phyloP scores from a whole-genome alignment of 805 yeast species.

The Candida incommunis region DNA sequence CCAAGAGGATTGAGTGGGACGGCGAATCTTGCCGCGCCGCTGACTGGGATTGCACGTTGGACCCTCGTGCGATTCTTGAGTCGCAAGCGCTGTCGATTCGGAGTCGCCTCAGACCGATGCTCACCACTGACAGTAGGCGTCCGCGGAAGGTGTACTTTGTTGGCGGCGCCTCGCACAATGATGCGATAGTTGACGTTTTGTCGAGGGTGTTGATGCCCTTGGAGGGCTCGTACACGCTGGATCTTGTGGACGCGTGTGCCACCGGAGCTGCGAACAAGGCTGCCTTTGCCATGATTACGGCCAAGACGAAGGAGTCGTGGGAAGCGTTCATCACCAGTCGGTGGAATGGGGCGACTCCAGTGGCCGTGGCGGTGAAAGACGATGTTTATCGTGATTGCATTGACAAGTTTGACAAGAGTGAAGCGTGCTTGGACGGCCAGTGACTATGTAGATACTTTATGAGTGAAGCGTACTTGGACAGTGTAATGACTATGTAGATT shows the following conservation, averaged over 20 bases:
- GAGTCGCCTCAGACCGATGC: constrained; percentile 63
- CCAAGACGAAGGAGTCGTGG: not conserved
- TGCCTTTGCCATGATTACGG: not conserved
- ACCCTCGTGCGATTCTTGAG: constrained; percentile 68
- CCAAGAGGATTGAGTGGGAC: constrained; percentile 36
- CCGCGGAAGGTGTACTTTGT: constrained; percentile 70
- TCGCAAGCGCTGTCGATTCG: constrained; percentile 80
- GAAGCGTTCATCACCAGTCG: not conserved
- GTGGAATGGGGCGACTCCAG: not conserved
- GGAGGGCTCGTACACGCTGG: constrained; percentile 54
- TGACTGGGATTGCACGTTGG: constrained; percentile 29
- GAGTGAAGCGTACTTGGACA: too few relatives aligned
- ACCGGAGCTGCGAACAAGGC: not conserved
- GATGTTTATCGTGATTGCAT: not conserved
- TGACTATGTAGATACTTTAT: too few relatives aligned
- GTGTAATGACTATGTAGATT: too few relatives aligned
- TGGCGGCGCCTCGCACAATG: constrained; percentile 75
- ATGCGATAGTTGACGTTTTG: constrained; percentile 52
- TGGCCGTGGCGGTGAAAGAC: not conserved
- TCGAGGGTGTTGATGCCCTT: constrained; percentile 56
- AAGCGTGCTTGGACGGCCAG: too few relatives aligned
- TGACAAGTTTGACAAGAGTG: not conserved
- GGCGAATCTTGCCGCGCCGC: constrained; percentile 9
- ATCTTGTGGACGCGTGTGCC: constrained; percentile 83
- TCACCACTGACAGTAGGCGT: constrained; percentile 29